Evolutionary conservation across 2,329 filamentous ascomycete species (phyloP), one percentile per base, ranked within the genome.

Genomic region (Cadophora sp.): DNA sequence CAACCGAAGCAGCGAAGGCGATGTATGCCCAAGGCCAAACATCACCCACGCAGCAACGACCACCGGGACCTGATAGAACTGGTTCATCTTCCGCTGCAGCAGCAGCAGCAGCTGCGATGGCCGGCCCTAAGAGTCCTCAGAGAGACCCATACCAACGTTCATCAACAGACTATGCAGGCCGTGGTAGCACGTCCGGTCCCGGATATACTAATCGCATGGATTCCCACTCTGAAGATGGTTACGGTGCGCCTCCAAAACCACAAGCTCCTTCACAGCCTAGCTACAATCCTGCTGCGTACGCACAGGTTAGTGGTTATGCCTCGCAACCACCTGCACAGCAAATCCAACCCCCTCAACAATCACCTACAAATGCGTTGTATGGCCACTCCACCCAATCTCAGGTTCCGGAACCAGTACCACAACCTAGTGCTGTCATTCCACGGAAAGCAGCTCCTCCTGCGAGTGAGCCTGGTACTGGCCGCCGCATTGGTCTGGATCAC

Each of bases 401-500:
- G 30, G 65, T 66, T 65, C 63, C 73, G 59, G 71, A 76, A 64
- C 68, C 75, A 66, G 67, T 74, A 33, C 48, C 66, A 18, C 30
- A 76, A 60, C 72, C 77, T 76, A 47, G 79, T 76, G 68, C 77
- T 72, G 61, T 73, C 70, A 36, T 69, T 71, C 20, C 76, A 73
- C 83, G 75, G 62, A 91, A 90, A 80, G 83, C 88, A 30, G 82
- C 91, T 41, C 91, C 91, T n/a, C 83, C 88, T 56, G 91, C 91
- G 24, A 92, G 88, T 69, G 84, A 90, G 67, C 83, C 87, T 3
- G 91, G 92, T 48, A 93, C 90, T 66, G 92, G 92, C 39, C 87
- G 91, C 76, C 89, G 95, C 62, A 98, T 99, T 77, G 96, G 96
- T 20, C 84, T 99, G 55, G 96, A 99, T 78, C 94, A 99, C 81